A percentile compares a stretch with the other conserved stretches of the same genome.
phyloP scores from a whole-genome alignment of 768 basidiomycete genomes.

The Lactarius tabidus region DNA sequence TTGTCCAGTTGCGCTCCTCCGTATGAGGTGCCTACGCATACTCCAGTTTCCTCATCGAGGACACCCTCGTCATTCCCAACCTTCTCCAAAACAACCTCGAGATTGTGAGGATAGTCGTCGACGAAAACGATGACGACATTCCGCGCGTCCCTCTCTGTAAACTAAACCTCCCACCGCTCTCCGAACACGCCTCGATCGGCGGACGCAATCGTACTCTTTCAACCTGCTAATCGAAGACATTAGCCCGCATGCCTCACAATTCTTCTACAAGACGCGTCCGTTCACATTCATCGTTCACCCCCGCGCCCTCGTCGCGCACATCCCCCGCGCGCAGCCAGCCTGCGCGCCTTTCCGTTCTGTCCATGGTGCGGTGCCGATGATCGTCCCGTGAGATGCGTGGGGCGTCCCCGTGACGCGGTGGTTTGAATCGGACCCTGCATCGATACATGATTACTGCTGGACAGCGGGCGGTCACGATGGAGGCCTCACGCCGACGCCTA shows the following conservation, averaged over 20 bases:
- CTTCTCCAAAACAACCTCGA: conserved; percentile 26
- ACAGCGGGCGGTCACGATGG: conserved; percentile 29
- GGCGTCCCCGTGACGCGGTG: conserved; percentile 28
- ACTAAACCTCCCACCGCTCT: conserved; percentile 27
- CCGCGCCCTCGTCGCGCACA: conserved; percentile 23
- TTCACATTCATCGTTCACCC: conserved; percentile 30
- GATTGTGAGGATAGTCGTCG: conserved; percentile 18
- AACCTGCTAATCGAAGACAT: conserved; percentile 23
- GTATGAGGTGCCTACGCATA: conserved; percentile 25
- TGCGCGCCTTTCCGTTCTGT: conserved; percentile 7
- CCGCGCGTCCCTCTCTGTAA: conserved; percentile 19
- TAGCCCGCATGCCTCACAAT: neutral
- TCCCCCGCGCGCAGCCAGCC: neutral
- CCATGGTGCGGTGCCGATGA: neutral
- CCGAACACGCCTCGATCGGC: conserved; percentile 16
- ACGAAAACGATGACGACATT: neutral
- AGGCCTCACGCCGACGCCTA: conserved; percentile 4
- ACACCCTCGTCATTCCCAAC: conserved; percentile 30
- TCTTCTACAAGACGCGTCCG: conserved; percentile 16
- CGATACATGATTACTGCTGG: conserved; percentile 32
- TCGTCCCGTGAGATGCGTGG: conserved; percentile 28
- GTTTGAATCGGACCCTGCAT: conserved; percentile 27
- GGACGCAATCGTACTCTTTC: conserved; percentile 30
- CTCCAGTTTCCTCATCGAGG: conserved; percentile 29
- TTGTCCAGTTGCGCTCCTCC: conserved; percentile 18